These are phyloP conservation scores for Fusarium newnesense DNA, from an alignment of 2,329 filamentous ascomycete species.

Conservation along the genomic window DNA sequence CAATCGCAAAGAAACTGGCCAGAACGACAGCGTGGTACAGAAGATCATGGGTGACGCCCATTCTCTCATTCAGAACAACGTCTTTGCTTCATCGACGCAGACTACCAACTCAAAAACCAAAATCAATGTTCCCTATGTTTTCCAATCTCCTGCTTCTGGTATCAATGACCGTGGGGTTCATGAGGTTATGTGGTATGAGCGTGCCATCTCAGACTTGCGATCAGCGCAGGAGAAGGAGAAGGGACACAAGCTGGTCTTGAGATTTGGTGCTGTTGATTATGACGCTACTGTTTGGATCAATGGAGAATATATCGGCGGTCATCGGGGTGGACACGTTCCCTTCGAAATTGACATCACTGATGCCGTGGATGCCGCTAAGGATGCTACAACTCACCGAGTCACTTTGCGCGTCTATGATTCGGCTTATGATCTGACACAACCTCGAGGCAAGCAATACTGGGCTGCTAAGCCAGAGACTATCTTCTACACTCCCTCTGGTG, in stretches of 20 bases:
- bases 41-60: slow-evolving; percentile 61
- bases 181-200: slow-evolving; percentile 75
- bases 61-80: slow-evolving; percentile 59
- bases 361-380: slow-evolving; percentile 45
- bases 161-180: slow-evolving; percentile 71
- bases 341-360: slow-evolving; percentile 69
- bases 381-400: slow-evolving; percentile 51
- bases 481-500: slow-evolving; percentile 67
- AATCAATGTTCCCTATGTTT: slow-evolving; percentile 73
- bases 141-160: slow-evolving; percentile 71
- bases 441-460: slow-evolving; percentile 76
- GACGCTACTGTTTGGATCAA: slow-evolving; percentile 67
- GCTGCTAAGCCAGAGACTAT: slow-evolving; percentile 68
- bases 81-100: slow-evolving; percentile 45
- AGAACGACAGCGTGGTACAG: slow-evolving; percentile 49
- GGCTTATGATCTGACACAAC: slow-evolving; percentile 71
- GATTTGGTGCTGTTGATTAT: slow-evolving; percentile 72
- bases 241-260: slow-evolving; percentile 58
- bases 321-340: slow-evolving; percentile 69
- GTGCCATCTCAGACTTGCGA: slow-evolving; percentile 61
- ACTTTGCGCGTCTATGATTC: slow-evolving; percentile 71
- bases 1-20: slow-evolving; percentile 47
- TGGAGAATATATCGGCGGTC: slow-evolving; percentile 62
- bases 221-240: slow-evolving; percentile 52
- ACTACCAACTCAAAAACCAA: slow-evolving; percentile 56